Evolutionary conservation across 176 grass and related monocot species (phyloP).

Genomic region (Rhynchospora breviuscula): DNA sequence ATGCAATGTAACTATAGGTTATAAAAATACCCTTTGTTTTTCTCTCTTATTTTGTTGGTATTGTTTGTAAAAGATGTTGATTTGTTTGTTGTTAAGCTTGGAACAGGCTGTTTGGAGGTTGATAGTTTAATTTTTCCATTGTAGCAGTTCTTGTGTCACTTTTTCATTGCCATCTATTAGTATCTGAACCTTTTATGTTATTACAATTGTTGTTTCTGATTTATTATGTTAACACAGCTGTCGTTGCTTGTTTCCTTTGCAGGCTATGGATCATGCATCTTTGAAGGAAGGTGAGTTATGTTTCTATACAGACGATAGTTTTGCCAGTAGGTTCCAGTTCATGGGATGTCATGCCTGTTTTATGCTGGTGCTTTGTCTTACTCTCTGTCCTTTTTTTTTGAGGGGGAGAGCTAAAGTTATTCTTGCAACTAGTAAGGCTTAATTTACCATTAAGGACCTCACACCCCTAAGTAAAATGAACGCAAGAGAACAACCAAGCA

Average conservation of each 20-base stretch:
- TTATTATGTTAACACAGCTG: not conserved
- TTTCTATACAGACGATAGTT: not conserved
- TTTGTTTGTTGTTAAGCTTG: not conserved
- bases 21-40: not conserved
- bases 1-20: not conserved
- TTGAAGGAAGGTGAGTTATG: constrained; percentile 74
- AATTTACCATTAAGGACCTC: not conserved
- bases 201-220: not conserved
- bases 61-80: not conserved
- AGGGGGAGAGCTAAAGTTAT: not conserved
- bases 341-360: not conserved
- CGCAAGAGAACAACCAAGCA: not conserved
- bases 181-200: not conserved
- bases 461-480: not conserved
- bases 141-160: not conserved
- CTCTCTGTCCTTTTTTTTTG: not conserved
- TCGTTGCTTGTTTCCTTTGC: constrained; percentile 23
- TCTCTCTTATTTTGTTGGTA: not conserved
- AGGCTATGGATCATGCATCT: constrained; percentile 88
- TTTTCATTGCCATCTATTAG: not conserved
- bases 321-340: not conserved
- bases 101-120: not conserved
- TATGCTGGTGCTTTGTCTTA: not conserved
- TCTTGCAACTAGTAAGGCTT: not conserved
- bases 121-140: not conserved